Percentiles rank a stretch among this genome's conserved stretches.
These are phyloP conservation scores for Aphanocladium album DNA, from an alignment of 2,329 filamentous ascomycete genomes.

Conservation along the genomic window DNA sequence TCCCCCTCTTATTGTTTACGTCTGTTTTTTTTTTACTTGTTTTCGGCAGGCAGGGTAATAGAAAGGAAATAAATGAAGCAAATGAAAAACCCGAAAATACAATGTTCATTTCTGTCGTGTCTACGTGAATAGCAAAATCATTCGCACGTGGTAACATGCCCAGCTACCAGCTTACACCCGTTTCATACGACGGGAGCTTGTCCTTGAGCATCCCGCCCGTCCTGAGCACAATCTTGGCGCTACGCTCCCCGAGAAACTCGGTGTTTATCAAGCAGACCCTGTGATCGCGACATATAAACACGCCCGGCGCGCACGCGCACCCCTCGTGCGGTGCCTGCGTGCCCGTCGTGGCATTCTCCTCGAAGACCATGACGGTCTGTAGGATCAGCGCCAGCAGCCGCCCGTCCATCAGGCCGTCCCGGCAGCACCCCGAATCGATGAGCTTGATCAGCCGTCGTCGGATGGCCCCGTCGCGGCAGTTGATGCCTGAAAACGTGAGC, in stretches of 20 bases:
- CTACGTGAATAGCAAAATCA: no score
- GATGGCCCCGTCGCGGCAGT: constrained; percentile 1
- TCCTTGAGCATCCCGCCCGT: neutral
- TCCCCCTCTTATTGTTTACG: neutral
- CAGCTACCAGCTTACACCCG: constrained; percentile 1
- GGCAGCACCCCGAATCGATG: neutral
- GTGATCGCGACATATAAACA: neutral
- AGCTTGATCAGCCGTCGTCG: neutral
- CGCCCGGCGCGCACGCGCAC: neutral
- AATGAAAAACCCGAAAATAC: no score
- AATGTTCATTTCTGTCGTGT: neutral
- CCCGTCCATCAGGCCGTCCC: constrained; percentile 1
- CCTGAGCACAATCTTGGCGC: neutral
- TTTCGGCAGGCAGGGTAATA: constrained; percentile 10
- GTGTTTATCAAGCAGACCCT: constrained; percentile 5
- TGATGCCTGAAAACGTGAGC: neutral
- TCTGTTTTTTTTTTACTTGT: neutral
- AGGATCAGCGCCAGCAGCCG: constrained; percentile 2
- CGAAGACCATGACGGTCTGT: constrained; percentile 1
- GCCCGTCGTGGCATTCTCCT: constrained; percentile 4
- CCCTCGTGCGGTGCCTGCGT: neutral
- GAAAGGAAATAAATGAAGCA: neutral
- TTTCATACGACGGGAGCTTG: neutral
- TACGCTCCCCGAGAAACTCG: constrained; percentile 1
- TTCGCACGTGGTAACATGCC: no score